phyloP scores from a whole-genome alignment of 345 rosid genomes.

The Streptanthus diversifolius region DNA sequence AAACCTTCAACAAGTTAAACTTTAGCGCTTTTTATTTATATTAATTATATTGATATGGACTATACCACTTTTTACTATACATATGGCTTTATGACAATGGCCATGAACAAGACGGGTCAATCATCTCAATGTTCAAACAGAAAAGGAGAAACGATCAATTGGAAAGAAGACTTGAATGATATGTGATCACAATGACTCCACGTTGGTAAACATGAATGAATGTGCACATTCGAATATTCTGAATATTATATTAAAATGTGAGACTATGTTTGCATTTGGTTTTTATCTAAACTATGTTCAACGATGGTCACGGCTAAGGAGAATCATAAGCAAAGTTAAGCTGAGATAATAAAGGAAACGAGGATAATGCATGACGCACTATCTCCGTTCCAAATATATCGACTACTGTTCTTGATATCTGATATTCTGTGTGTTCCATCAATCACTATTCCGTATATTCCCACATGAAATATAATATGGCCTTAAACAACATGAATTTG shows the following conservation, averaged over 20 bases:
- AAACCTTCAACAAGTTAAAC: conserved; percentile 43
- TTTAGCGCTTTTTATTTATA: background rate
- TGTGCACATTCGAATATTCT: background rate
- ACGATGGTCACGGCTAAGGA: conserved; percentile 19
- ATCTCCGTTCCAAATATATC: conserved; percentile 14
- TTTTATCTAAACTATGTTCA: background rate
- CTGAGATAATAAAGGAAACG: conserved; percentile 10
- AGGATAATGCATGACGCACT: conserved; percentile 41
- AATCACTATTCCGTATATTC: conserved; percentile 20
- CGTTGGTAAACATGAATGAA: conserved; percentile 1
- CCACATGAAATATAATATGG: background rate
- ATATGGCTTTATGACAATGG: conserved; percentile 30
- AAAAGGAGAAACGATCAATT: conserved; percentile 17
- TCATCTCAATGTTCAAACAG: background rate
- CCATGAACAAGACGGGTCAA: conserved; percentile 26
- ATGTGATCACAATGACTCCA: conserved; percentile 28
- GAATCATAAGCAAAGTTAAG: conserved; percentile 1
- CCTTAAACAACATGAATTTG: background rate
- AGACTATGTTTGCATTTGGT: background rate
- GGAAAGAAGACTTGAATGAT: conserved; percentile 16
- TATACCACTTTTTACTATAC: conserved; percentile 18
- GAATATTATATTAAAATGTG: background rate
- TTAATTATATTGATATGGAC: conserved; percentile 1
- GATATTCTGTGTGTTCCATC: conserved; percentile 14
- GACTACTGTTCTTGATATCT: conserved; percentile 19